Conservation (phyloP, 1,284 basidiomycete species). For the Dichomitus squalens region DNA sequence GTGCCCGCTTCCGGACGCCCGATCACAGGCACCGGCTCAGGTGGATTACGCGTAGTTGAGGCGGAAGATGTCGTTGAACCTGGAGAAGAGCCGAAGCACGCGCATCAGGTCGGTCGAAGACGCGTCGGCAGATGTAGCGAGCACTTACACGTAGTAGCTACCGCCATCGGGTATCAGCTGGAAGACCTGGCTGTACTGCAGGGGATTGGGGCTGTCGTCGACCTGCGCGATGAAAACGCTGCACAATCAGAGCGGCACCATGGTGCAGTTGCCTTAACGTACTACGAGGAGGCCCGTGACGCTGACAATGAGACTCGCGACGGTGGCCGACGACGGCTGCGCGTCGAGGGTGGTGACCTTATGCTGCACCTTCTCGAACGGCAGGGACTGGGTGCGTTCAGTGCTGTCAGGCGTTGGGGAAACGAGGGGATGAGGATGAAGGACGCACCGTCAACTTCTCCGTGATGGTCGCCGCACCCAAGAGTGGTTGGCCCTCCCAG, state of each 20-base stretch:
- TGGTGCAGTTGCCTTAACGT: constrained; percentile 28
- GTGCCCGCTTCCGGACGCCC: neutral
- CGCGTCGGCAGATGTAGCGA: neutral
- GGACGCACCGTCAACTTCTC: constrained; percentile 78
- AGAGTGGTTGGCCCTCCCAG: constrained; percentile 74
- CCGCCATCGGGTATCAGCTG: constrained; percentile 81
- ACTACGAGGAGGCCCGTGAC: constrained; percentile 88
- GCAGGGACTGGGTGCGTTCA: constrained; percentile 75
- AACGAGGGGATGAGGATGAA: neutral
- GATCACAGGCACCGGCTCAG: neutral
- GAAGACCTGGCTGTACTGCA: constrained; percentile 91
- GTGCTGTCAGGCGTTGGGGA: constrained; percentile 1
- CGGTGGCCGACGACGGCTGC: constrained; percentile 76
- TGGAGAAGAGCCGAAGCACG: constrained; percentile 32
- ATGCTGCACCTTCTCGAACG: constrained; percentile 85
- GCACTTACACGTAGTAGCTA: constrained; percentile 84
- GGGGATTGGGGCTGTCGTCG: constrained; percentile 77
- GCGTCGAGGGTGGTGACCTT: constrained; percentile 85
- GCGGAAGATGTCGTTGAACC: constrained; percentile 89
- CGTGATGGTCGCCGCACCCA: constrained; percentile 65
- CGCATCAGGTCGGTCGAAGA: neutral
- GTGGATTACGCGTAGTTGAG: constrained; percentile 57
- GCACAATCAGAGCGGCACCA: neutral
- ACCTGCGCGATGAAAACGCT: constrained; percentile 50
- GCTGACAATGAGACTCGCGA: constrained; percentile 78